Conservation (phyloP, 73 alveolate species). For the Blepharisma stoltei region DNA sequence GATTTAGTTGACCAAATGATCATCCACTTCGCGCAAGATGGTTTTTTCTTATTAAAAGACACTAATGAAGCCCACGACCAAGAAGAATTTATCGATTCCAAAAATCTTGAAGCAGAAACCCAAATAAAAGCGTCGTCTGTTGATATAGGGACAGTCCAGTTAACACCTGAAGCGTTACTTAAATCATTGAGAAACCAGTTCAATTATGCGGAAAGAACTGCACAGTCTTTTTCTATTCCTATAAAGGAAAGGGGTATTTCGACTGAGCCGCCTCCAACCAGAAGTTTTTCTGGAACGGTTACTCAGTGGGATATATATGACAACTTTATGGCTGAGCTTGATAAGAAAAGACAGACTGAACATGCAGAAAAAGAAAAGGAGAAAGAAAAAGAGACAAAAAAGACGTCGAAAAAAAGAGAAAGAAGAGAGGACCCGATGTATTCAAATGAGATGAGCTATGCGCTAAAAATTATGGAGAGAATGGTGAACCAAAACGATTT, state of each 20-base stretch:
- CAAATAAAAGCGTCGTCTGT: conserved; percentile 63
- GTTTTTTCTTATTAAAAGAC: conserved; percentile 68
- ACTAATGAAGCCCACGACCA: conserved; percentile 76
- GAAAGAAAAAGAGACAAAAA: conserved; percentile 70
- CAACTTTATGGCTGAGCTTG: conserved; percentile 92
- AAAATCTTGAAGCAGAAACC: conserved; percentile 59
- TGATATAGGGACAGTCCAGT: conserved; percentile 62
- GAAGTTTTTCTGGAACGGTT: conserved; percentile 75
- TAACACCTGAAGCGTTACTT: conserved; percentile 53
- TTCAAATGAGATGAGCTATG: conserved; percentile 74
- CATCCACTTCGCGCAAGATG: conserved; percentile 75
- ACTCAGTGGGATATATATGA: conserved; percentile 99
- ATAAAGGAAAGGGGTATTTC: conserved; percentile 83
- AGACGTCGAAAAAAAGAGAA: conserved; percentile 69
- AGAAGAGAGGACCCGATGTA: conserved; percentile 79
- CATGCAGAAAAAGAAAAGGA: conserved; percentile 71
- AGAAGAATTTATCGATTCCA: conserved; percentile 78
- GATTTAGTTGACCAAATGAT: conserved; percentile 81
- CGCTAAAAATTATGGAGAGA: conserved; percentile 95
- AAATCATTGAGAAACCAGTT: conserved; percentile 84
- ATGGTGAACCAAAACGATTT: conserved; percentile 96
- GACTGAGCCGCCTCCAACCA: conserved; percentile 91
- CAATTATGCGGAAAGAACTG: conserved; percentile 89
- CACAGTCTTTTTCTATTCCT: conserved; percentile 79
- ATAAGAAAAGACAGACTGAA: conserved; percentile 53